Conservation (phyloP, 2,329 filamentous ascomycete species). For the Phialocephala sp. region DNA sequence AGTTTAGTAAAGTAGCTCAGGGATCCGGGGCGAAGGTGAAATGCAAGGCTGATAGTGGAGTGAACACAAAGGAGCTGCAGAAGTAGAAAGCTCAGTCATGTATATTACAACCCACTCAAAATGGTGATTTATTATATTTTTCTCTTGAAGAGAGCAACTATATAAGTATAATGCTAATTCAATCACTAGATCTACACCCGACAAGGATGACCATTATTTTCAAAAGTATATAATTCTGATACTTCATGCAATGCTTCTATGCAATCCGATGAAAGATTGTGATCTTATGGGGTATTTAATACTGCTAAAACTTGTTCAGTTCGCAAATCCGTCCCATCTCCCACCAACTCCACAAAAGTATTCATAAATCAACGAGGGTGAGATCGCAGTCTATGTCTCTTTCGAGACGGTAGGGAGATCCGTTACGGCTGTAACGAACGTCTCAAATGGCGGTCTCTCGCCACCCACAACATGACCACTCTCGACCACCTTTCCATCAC, state of each 20-base stretch:
- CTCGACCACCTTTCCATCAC: slow-evolving; percentile 24
- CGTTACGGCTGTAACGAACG: slow-evolving; percentile 56
- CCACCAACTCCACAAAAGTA: background rate
- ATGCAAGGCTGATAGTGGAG: slow-evolving; percentile 4
- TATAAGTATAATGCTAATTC: too few relatives aligned
- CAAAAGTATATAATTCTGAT: too few relatives aligned
- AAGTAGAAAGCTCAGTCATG: too few relatives aligned
- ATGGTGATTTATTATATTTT: too few relatives aligned
- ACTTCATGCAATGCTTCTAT: too few relatives aligned
- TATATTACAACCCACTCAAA: too few relatives aligned
- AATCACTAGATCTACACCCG: too few relatives aligned
- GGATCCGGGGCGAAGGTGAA: background rate
- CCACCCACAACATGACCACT: slow-evolving; percentile 31
- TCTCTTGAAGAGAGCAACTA: too few relatives aligned
- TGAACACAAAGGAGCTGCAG: too few relatives aligned
- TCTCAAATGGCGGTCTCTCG: slow-evolving; percentile 54
- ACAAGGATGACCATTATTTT: too few relatives aligned
- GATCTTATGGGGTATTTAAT: background rate
- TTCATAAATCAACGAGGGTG: background rate
- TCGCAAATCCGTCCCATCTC: background rate
- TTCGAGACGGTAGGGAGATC: background rate
- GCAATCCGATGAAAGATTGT: background rate
- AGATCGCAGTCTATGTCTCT: background rate
- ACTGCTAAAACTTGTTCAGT: background rate
- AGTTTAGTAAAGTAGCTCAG: background rate